Evolutionary conservation across 768 basidiomycete species (phyloP), one percentile per base, ranked within the genome.

Genomic region (Lactarius tabidus): DNA sequence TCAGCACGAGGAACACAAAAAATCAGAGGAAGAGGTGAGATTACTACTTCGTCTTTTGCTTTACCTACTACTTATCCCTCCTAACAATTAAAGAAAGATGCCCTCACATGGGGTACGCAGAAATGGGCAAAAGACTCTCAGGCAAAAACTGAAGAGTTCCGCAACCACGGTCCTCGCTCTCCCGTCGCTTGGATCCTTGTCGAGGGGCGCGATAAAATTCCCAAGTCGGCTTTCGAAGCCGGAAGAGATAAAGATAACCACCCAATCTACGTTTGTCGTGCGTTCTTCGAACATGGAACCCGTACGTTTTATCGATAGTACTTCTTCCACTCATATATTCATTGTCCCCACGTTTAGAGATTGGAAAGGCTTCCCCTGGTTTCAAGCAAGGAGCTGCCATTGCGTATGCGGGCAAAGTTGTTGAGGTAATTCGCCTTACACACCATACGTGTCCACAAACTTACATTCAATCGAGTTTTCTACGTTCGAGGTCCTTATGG

Each of bases 401-500:
- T 59, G 88, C 89, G 18, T 89, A 81, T 71, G 78, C 75, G 54
- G 77, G 83, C 67, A 76, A 85, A 5, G 87, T 86, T 70, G 77
- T 84, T 52, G 81, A 86, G 2, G 89, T 88, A 74, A 53, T 76
- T 70, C 18, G 41, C 7, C 15, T 6, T 39, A 6, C 14, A 26
- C 33, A 31, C 53, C 57, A 41, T 57, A 35, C 26, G 6, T 10
- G 54, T 18, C 48, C 38, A 35, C 60, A 26, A n/a, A 56, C 66
- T 68, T 58, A 57, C 35, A 54, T 57, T 15, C 17, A n/a, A 28
- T 29, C 38, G 60, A 90, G 89, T 43, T 86, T 38, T 81, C 79
- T 33, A 79, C 77, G 38, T 91, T 84, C 69, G 89, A 91, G 71
- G 80, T 91, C 54, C 85, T 91, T n/a, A 76, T 90, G 20, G 89